Percentiles rank a stretch among this genome's conserved stretches.
These are phyloP conservation scores for Tagetes erecta DNA, from an alignment of 129 eudicot genomes.

Conservation along the genomic window DNA sequence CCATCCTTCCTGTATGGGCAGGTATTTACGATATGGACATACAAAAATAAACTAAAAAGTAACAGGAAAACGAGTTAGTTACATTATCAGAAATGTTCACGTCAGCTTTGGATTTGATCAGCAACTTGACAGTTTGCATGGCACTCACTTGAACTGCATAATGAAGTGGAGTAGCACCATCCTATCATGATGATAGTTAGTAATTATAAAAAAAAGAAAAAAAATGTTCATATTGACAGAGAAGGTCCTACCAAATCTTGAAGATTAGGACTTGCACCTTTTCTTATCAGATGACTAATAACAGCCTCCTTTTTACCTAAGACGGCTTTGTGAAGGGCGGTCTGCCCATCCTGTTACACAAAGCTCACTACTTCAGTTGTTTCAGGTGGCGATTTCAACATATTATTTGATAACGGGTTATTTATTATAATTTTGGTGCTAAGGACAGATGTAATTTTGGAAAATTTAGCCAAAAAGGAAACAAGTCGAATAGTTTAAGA, in stretches of 20 bases:
- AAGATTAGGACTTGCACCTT: conserved; percentile 78
- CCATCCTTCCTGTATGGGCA: conserved; percentile 79
- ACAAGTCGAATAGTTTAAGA: not conserved
- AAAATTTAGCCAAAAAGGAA: not conserved
- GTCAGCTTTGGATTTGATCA: conserved; percentile 75
- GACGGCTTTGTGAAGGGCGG: conserved; percentile 76
- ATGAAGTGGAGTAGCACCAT: conserved; percentile 94
- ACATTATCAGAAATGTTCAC: conserved; percentile 78
- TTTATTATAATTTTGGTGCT: not conserved
- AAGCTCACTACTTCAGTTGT: conserved; percentile 18
- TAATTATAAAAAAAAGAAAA: not conserved
- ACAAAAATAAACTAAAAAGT: not conserved
- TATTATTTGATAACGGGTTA: not conserved
- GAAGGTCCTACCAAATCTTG: conserved; percentile 60
- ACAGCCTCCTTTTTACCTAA: conserved; percentile 87
- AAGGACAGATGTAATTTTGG: not conserved
- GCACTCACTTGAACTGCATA: conserved; percentile 98
- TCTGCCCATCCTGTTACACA: conserved; percentile 67
- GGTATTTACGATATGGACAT: not conserved
- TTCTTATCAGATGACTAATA: conserved; percentile 82
- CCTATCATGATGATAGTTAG: conserved; percentile 39
- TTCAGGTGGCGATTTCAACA: not conserved
- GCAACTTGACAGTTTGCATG: conserved; percentile 79
- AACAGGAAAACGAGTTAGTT: conserved; percentile 27
- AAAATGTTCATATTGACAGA: not conserved